Percentiles rank a stretch among this genome's conserved stretches.
Conservation (phyloP, 495 filamentous ascomycete species). For the Staphylotrichum longicolle region DNA sequence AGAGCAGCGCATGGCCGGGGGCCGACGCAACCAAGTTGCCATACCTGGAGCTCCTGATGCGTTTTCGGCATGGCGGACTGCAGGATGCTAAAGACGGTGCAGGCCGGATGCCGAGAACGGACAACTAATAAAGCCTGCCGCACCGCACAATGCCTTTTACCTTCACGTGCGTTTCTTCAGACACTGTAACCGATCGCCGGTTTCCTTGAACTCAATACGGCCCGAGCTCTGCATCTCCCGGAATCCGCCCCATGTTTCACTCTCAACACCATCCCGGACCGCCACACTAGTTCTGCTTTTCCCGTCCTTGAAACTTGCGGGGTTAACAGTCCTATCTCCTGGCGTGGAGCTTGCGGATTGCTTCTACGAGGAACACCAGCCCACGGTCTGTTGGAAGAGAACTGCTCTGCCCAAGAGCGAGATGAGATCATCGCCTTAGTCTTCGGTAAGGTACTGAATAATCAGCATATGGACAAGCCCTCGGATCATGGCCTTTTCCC, state of each 20-base stretch:
- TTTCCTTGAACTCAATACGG: slow-evolving; percentile 9
- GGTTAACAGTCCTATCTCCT: background rate
- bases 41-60: slow-evolving; percentile 12
- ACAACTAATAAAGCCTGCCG: slow-evolving; percentile 17
- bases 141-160: background rate
- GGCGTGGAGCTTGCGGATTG: background rate
- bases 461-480: background rate
- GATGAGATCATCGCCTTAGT: too few relatives aligned
- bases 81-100: slow-evolving; percentile 10
- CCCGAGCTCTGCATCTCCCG: background rate
- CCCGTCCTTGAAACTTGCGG: background rate
- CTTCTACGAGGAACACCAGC: background rate
- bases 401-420: too few relatives aligned
- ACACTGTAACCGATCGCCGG: slow-evolving; percentile 7
- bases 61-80: slow-evolving; percentile 19
- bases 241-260: background rate
- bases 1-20: slow-evolving; percentile 3
- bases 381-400: background rate
- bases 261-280: background rate
- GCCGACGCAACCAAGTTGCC: background rate
- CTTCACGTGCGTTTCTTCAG: slow-evolving; percentile 12
- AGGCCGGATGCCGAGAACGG: slow-evolving; percentile 14
- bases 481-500: background rate
- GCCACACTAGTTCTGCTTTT: background rate
- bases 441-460: slow-evolving; percentile 1